Evolutionary conservation across 2,329 filamentous ascomycete genomes (phyloP).

Genomic region (Clonostachys sp.): DNA sequence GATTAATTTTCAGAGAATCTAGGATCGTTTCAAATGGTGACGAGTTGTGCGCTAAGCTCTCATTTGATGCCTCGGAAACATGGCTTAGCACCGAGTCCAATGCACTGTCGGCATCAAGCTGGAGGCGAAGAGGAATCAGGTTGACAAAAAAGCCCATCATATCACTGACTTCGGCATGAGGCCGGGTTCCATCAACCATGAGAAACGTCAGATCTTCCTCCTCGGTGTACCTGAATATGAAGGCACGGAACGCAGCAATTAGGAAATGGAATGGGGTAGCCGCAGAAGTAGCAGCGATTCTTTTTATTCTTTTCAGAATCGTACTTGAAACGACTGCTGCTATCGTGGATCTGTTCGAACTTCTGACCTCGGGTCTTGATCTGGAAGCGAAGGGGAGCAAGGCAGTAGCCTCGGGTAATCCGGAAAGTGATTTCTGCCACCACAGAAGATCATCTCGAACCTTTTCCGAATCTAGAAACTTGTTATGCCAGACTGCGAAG

Average conservation of each 20-base stretch:
- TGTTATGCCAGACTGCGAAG: background rate
- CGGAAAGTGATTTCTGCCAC: background rate
- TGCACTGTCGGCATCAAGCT: constrained; percentile 20
- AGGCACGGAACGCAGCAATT: constrained; percentile 14
- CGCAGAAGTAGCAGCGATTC: constrained; percentile 10
- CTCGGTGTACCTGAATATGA: constrained; percentile 25
- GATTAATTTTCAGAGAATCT: constrained; percentile 28
- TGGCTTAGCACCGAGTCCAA: constrained; percentile 28
- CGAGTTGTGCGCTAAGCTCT: constrained; percentile 16
- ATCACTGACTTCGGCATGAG: constrained; percentile 18
- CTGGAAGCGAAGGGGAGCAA: background rate
- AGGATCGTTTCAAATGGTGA: constrained; percentile 46
- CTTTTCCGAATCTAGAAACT: background rate
- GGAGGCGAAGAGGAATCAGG: constrained; percentile 37
- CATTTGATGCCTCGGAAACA: constrained; percentile 11
- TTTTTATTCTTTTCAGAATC: constrained; percentile 10
- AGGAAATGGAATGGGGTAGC: constrained; percentile 16
- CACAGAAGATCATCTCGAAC: background rate
- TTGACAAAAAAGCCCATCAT: constrained; percentile 44
- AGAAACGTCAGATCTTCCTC: constrained; percentile 38
- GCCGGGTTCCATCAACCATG: constrained; percentile 37
- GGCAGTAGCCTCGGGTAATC: background rate
- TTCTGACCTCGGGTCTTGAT: background rate
- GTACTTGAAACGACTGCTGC: background rate
- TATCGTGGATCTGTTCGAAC: background rate